phyloP scores from a whole-genome alignment of 257 asterid genomes.

The Solanum peruvianum region DNA sequence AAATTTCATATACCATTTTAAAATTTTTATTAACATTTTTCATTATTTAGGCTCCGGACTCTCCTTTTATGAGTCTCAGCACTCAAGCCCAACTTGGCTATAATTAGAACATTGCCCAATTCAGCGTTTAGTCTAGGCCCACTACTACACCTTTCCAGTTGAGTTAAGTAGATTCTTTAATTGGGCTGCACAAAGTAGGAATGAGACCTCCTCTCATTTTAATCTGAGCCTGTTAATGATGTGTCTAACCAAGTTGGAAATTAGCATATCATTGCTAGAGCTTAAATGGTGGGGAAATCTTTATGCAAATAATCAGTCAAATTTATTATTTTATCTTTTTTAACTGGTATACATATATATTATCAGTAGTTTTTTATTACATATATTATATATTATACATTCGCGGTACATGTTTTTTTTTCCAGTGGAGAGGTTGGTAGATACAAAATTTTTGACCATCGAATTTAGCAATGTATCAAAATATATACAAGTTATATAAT shows the following conservation, averaged over 20 bases:
- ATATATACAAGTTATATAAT: too few relatives aligned
- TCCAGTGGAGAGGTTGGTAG: not conserved
- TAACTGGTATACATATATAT: not conserved
- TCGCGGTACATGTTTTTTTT: not conserved
- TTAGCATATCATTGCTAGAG: not conserved
- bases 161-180: not conserved
- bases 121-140: not conserved
- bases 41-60: too few relatives aligned
- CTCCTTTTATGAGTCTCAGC: not conserved
- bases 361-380: too few relatives aligned
- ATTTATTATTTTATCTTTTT: too few relatives aligned
- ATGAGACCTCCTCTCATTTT: not conserved
- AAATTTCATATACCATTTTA: too few relatives aligned
- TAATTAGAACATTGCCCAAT: not conserved
- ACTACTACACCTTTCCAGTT: not conserved
- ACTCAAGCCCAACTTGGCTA: not conserved
- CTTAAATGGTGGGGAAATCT: too few relatives aligned
- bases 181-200: not conserved
- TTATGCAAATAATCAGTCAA: not conserved
- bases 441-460: too few relatives aligned
- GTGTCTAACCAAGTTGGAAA: not conserved
- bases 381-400: not conserved
- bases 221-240: not conserved
- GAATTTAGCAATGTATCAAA: not conserved
- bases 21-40: too few relatives aligned